These are phyloP conservation scores for Cryptosporidium xiaoi DNA, from an alignment of 169 alveolate genomes.

Conservation along the genomic window DNA sequence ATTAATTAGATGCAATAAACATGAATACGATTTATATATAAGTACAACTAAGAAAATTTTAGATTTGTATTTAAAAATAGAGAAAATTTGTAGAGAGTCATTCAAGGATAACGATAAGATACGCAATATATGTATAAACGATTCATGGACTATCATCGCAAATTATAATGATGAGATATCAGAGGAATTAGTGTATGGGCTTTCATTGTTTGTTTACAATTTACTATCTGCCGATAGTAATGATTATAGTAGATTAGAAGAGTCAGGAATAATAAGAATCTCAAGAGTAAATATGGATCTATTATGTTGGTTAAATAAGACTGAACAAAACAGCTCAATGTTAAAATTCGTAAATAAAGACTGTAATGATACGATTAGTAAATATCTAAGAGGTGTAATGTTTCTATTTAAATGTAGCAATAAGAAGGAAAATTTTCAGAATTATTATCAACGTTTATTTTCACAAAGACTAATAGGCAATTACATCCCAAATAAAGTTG, in stretches of 20 bases:
- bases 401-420: conserved; percentile 36
- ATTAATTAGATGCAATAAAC: neutral
- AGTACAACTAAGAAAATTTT: neutral
- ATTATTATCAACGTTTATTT: conserved; percentile 6
- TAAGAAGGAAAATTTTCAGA: conserved; percentile 37
- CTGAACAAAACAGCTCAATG: neutral
- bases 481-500: conserved; percentile 11
- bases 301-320: conserved; percentile 6
- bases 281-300: conserved; percentile 54
- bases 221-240: neutral
- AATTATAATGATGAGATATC: conserved; percentile 31
- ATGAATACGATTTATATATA: conserved; percentile 10
- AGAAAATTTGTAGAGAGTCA: conserved; percentile 36
- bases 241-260: neutral
- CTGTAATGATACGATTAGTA: neutral
- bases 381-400: conserved; percentile 19
- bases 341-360: neutral
- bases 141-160: conserved; percentile 51
- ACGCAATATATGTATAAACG: conserved; percentile 60
- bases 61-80: conserved; percentile 37
- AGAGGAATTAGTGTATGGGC: conserved; percentile 21
- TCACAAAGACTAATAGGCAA: conserved; percentile 25
- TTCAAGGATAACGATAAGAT: conserved; percentile 43
- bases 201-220: conserved; percentile 48
- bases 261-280: neutral